Evolutionary conservation across 441 rosid genomes (phyloP).

Genomic region (Raphanus hybrid): DNA sequence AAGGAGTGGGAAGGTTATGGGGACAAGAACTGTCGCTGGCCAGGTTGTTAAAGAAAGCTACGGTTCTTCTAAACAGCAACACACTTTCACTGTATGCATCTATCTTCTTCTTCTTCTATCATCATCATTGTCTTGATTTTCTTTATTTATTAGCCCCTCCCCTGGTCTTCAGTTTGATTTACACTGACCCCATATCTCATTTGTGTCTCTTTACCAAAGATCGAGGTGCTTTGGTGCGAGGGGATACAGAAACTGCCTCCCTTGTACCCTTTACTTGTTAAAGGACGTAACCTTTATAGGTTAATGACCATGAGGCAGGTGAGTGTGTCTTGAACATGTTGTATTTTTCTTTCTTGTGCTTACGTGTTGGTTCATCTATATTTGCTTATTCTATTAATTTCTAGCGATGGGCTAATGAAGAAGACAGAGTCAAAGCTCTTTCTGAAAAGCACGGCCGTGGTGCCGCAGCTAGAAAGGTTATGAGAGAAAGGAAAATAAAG

Average conservation of each 20-base stretch:
- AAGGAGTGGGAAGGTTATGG: conserved; percentile 49
- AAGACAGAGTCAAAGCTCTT: conserved; percentile 54
- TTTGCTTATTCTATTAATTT: conserved; percentile 3
- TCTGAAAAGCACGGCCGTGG: conserved; percentile 70
- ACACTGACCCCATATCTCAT: too few species aligned
- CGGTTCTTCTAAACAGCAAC: conserved; percentile 73
- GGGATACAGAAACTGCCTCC: conserved; percentile 58
- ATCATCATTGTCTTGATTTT: conserved; percentile 7
- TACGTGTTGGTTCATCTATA: conserved; percentile 9
- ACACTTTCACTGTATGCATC: conserved; percentile 64
- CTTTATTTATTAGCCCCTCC: neutral
- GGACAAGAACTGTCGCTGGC: conserved; percentile 65
- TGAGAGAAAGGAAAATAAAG: conserved; percentile 41
- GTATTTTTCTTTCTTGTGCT: conserved; percentile 29
- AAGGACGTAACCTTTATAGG: conserved; percentile 70
- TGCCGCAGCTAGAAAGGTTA: conserved; percentile 57
- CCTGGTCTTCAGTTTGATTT: neutral
- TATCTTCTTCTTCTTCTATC: too few species aligned
- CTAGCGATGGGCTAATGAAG: conserved; percentile 58
- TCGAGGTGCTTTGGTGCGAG: conserved; percentile 72
- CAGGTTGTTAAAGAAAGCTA: conserved; percentile 73
- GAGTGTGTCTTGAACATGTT: neutral
- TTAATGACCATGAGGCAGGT: conserved; percentile 65
- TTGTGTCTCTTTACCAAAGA: conserved; percentile 36
- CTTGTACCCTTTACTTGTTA: conserved; percentile 63